Evolutionary conservation across 305 asterid species (phyloP), one percentile per base, ranked within the genome.

Genomic region (Stenogyne calaminthoides): DNA sequence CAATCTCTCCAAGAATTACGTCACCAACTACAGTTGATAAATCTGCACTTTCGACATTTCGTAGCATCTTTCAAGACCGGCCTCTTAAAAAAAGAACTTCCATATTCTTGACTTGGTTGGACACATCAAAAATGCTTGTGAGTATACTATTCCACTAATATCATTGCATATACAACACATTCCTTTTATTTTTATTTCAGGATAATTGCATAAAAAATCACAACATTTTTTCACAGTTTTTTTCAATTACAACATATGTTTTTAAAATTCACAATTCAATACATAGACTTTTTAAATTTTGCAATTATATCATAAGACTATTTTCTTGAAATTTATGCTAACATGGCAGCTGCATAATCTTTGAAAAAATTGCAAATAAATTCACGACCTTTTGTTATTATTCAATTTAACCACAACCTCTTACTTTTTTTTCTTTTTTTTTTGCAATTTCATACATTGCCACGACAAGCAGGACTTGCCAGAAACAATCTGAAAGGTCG

Each of bases 61-160:
- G 91, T 54, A 75, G 78, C 56, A 77, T 84, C 77, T 94, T 94
- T 71, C 85, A 87, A 81, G 93, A 87, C 65, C 83, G 92, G 22
- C 80, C 96, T 59, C 94, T 94, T 42, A 88, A 83, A 77, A 91
- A 87, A 80, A 88, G 89, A 82, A 91, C 97, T 51, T 86, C 85
- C 73, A 84, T 94, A 84, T 88, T 87, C 77, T 79, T 94, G 87
- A 86, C 97, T 64, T 94, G 98, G 98, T 51, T 87, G 86, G 87
- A 91, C 91, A 79, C 93, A 6, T 42, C 80, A 74, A 91, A 88
- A 86, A 78, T 94, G 89, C 88, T 89, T 34, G 98, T 89, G 73
- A 86, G 97, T 87, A 34, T 56, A 18, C 67, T 55, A 49, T 69
- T 36, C 14, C 10, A 60, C 58, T 27, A 46, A 29, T 20, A 54